Base-by-base conservation (phyloP, 768 basidiomycete genomes). In the Candolleomyces efflorescens region DNA sequence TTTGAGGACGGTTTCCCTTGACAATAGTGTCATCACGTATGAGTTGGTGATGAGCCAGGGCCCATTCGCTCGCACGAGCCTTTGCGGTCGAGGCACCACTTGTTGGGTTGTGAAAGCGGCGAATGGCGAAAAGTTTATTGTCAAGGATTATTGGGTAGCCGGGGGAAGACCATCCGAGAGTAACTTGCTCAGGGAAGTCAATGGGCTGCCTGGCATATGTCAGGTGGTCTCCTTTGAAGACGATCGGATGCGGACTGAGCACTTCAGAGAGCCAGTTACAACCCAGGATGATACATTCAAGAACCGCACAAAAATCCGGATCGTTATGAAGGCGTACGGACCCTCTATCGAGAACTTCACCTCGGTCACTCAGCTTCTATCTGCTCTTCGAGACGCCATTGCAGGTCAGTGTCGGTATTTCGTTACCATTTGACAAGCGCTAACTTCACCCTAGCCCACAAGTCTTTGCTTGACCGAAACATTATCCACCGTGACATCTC, bases 321-420 rank as follows among this genome's bases (percentile, higher is more conserved):
- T 58, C 0, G 43, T 58, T 3, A 24, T 62, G 23, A 32, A 62
- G 36, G 39, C 26, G 2, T 62, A 62, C 45, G 62, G 62, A n/a
- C 32, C 9, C 1, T 43, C 55, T 24, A 49, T 62, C 13, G 20
- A 47, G 2, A 36, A 51, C 17, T 60, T 60, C 26, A 43, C 36
- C 1, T 48, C 37, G 2, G 24, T 44, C 37, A 26, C 43, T 3
- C 55, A 58, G 18, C 46, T 59, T 37, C 27, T 62, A 4, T 17
- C 49, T 13, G 62, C 52, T 3, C 36, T 62, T 39, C 55, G 55
- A 6, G 62, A 62, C 36, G 59, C 62, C 3, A 39, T 60, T 5
- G 46, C 36, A n/a, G 62, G 62, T 60, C 36, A 46, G 57, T 26
- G 13, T 5, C 18, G 7, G 6, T 32, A 11, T 11, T 2, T 32